Evolutionary conservation across 495 filamentous ascomycete genomes (phyloP).

Genomic region (Letharia lupina): DNA sequence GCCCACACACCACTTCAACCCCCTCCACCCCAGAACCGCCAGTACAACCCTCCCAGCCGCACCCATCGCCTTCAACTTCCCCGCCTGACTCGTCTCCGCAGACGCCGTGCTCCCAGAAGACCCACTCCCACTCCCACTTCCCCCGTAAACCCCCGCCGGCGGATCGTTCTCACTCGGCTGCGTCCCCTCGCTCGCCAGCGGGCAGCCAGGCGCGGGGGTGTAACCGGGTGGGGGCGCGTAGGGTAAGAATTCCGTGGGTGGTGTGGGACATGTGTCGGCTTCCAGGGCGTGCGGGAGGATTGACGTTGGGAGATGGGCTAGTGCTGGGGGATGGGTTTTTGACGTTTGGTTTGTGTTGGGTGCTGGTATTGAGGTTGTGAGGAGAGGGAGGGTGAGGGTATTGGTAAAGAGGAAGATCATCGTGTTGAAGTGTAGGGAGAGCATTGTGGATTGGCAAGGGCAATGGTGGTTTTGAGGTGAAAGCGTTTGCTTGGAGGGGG

Average conservation of each 20-base stretch:
- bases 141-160: constrained; percentile 21
- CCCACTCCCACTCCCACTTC: constrained; percentile 6
- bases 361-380: constrained; percentile 6
- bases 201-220: constrained; percentile 13
- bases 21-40: background rate
- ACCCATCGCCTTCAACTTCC: background rate
- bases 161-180: constrained; percentile 23
- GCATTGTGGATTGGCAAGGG: constrained; percentile 1
- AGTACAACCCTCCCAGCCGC: background rate
- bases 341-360: constrained; percentile 4
- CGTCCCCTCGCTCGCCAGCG: constrained; percentile 15
- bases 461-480: background rate
- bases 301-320: background rate
- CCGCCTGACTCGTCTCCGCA: background rate
- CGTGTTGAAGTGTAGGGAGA: background rate
- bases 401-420: background rate
- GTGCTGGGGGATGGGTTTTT: background rate
- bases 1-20: background rate
- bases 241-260: constrained; percentile 22
- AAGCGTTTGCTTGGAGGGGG: background rate
- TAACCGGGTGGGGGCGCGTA: constrained; percentile 22
- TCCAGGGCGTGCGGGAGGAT: background rate
- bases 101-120: constrained; percentile 1
- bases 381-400: background rate
- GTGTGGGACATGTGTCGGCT: constrained; percentile 19